phyloP scores from a whole-genome alignment of 2,329 filamentous ascomycete species.

The Cadophora luteo-olivacea region DNA sequence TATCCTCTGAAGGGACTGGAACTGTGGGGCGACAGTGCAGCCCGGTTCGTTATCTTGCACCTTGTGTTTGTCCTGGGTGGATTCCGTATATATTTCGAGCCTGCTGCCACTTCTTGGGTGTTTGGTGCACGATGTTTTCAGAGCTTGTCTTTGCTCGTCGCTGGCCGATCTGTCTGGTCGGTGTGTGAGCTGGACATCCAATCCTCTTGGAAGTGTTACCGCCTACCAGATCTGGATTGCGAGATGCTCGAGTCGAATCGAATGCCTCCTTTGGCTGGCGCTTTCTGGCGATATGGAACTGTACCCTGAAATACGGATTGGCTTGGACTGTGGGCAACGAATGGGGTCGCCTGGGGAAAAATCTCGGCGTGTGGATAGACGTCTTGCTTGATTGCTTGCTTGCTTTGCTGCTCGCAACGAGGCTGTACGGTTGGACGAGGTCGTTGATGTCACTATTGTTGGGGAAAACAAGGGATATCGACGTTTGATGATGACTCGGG shows the following conservation, averaged over 20 bases:
- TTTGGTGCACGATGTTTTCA: slow-evolving; percentile 8
- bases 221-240: not conserved
- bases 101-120: slow-evolving; percentile 11
- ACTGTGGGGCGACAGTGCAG: not conserved
- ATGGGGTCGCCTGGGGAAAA: slow-evolving; percentile 5
- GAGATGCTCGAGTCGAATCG: not conserved
- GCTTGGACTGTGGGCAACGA: not conserved
- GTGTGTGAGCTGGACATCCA: slow-evolving; percentile 3
- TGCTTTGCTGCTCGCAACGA: not conserved
- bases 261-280: not conserved
- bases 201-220: slow-evolving; percentile 12
- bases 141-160: slow-evolving; percentile 7
- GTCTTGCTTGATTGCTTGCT: not conserved
- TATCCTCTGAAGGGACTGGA: not conserved
- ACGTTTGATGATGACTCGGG: slow-evolving; percentile 3
- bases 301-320: not conserved
- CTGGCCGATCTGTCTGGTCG: not conserved
- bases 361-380: not conserved
- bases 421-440: not conserved
- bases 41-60: not conserved
- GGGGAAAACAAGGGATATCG: not conserved
- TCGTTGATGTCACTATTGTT: not conserved
- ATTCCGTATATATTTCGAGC: slow-evolving; percentile 16
- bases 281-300: slow-evolving; percentile 4
- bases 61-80: slow-evolving; percentile 15